Base-by-base conservation (phyloP, 768 basidiomycete species). In the Mycena crocata region DNA sequence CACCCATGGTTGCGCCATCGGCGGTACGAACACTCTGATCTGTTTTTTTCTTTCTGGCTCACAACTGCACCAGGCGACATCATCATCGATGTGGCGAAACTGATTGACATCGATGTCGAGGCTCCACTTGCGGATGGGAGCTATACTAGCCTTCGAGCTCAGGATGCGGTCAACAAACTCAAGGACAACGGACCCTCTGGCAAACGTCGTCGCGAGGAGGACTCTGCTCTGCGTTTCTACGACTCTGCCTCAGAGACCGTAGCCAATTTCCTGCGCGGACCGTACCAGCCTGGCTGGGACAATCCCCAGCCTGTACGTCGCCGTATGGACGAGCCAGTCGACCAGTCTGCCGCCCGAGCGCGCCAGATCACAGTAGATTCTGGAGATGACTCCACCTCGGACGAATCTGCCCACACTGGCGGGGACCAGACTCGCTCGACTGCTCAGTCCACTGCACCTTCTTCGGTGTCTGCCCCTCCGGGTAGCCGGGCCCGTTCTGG, bases 1-100 rank as follows among this genome's bases (percentile, higher is more conserved):
- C 8, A 96, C 93, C 1, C 93, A 91, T 13, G 95, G 94, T 1
- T 95, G 94, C 92, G 88, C 93, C 50, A 87, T 96, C 58, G 89
- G 89, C 19, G 96, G 96, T 44, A 90, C 95, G 72, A 82, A 96
- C 60, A 89, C 95, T 72, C 77, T 96, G 66, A 93, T 95, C 78
- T 78, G 94, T 44, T 19, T 21, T 30, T 14, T 7, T 31, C 10
- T 46, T 35, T 2, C 42, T 26, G 14, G 24, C n/a, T 48, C 13
- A 52, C 24, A 13, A 28, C 34, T 31, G 15, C 30, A n/a, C n/a
- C n/a, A 63, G 69, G 96, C 39, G 91, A 96, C 72, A 82, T 97
- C 62, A 89, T 97, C 73, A 78, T 96, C 70, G 96, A 97, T 79
- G 79, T 97, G 51, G 87, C 84, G 72, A 87, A 84, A 71, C 80